These are phyloP conservation scores for Thinopyrum elongatum DNA, from an alignment of 176 grass and related monocot genomes.

Conservation along the genomic window DNA sequence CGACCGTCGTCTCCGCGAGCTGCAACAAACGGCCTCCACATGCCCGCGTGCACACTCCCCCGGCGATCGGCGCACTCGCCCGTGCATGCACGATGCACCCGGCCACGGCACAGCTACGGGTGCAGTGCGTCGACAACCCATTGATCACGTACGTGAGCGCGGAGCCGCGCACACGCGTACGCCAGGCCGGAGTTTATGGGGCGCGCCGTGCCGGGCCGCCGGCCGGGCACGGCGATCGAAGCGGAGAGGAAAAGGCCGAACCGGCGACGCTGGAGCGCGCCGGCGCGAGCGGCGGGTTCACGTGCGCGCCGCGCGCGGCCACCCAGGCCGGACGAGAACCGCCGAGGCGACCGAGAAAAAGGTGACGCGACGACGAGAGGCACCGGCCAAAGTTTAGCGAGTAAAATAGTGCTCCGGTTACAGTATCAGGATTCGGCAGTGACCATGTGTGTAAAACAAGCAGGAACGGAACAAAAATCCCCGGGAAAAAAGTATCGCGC, in stretches of 20 bases:
- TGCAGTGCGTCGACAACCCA: neutral
- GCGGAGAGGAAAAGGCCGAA: neutral
- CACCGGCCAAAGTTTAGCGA: neutral
- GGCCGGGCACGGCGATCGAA: neutral
- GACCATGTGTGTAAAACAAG: constrained; percentile 20
- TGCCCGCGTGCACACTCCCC: neutral
- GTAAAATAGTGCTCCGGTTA: neutral
- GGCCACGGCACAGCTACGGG: neutral
- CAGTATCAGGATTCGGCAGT: neutral
- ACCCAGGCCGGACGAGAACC: neutral
- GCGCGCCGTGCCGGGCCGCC: neutral
- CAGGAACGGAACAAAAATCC: constrained; percentile 29
- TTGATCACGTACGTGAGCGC: neutral
- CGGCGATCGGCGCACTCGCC: neutral
- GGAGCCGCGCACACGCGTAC: neutral
- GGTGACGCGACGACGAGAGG: neutral
- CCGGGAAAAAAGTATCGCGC: constrained; percentile 3
- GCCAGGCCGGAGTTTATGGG: neutral
- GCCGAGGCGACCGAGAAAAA: neutral
- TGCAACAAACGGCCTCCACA: neutral
- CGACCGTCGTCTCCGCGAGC: neutral
- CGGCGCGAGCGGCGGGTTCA: neutral
- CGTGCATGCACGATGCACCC: too few relatives aligned
- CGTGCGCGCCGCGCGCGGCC: neutral
- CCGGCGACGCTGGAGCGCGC: neutral